Evolutionary conservation across 371 early-diverging fungal species (phyloP), one percentile per base, ranked within the genome.

Genomic region (Mortierella sp.): DNA sequence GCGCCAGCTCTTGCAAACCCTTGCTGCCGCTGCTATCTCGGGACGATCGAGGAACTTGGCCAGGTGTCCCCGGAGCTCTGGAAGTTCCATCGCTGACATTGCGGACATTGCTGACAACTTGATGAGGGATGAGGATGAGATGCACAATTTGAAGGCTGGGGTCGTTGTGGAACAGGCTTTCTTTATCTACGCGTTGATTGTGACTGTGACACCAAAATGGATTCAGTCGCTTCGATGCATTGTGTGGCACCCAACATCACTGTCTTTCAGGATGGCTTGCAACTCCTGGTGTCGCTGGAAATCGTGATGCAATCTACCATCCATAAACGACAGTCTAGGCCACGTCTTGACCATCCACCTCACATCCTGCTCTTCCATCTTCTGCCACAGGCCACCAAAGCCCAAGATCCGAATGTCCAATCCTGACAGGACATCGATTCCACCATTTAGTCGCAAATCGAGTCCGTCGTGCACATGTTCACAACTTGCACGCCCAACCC

Each of bases 11-110:
- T 29, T 50, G 31, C 51, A 50, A 9, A 50, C 51, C 16, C 16
- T 12, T 3, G 31, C 31, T 12, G 51, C 27, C 5, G 51, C 51
- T 13, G 31, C 51, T 1, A 50, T 2, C 19, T 50, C 28, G 17
- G 24, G 4, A 0, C 3, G 4, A 17, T 7, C 10, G 4, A 50
- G 51, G 51, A 28, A 29, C 29, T 25, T 39, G 44, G 43, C 55
- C 43, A 54, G 13, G 24, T 43, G 44, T 12, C 22, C 1, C 25
- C 43, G 24, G 7, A 50, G 24, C 51, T 50, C 51, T 9, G 51
- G 51, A 28, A 50, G 51, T 7, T 50, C 51, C 51, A 50, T 50
- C 10, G 8, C 14, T 39, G 39, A n/a, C n/a, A n/a, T n/a, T n/a
- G n/a, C n/a, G n/a, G n/a, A n/a, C n/a, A n/a, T n/a, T n/a, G n/a